A percentile compares a stretch with the other conserved stretches of the same genome.
Evolutionary conservation across 2,329 filamentous ascomycete species (phyloP).

Genomic region (Exserohilum rostratum): DNA sequence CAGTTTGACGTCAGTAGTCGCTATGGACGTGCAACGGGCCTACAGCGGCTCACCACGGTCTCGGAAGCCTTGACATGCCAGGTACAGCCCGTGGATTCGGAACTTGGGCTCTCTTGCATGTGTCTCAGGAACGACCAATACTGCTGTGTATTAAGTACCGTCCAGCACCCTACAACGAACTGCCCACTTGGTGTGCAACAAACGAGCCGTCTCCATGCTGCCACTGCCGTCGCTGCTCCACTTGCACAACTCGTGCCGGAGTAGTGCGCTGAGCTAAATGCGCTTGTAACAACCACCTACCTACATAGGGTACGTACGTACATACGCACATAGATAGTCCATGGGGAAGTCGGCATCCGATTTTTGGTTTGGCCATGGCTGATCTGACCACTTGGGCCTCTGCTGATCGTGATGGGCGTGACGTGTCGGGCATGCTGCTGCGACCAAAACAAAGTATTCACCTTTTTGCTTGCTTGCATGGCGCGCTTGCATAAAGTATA

Average conservation of each 20-base stretch:
- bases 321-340: no score
- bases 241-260: no score
- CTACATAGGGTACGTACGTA: no score
- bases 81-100: constrained; percentile 8
- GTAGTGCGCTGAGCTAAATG: no score
- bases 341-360: no score
- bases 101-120: background rate
- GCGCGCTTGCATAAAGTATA: constrained; percentile 4
- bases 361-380: constrained; percentile 1
- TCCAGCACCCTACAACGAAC: no score
- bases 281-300: no score
- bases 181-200: background rate
- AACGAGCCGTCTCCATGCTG: no score
- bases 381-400: background rate
- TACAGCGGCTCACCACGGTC: background rate
- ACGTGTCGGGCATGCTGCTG: background rate
- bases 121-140: background rate
- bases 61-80: constrained; percentile 7
- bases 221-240: no score
- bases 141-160: background rate
- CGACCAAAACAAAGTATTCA: background rate
- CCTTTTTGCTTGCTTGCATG: background rate
- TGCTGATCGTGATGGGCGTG: background rate
- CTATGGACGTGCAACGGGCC: constrained; percentile 3
- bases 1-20: constrained; percentile 8